These are phyloP conservation scores for Candolleomyces aberdarensis DNA, from an alignment of 768 basidiomycete species.

Conservation along the genomic window DNA sequence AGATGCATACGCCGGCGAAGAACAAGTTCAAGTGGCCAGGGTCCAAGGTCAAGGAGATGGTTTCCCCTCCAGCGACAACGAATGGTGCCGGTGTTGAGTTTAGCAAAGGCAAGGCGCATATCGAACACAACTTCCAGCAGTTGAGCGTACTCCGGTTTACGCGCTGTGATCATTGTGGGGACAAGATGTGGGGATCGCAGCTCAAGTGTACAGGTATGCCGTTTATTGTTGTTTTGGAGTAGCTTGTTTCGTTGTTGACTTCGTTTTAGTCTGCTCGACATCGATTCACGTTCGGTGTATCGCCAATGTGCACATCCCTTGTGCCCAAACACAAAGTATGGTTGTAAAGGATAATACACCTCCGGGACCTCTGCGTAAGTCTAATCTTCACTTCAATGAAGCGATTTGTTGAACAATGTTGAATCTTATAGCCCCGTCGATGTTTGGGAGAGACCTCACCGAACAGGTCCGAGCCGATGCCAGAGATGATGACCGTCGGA, in stretches of 20 bases:
- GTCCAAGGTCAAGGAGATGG: slow-evolving; percentile 45
- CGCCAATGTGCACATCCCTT: slow-evolving; percentile 61
- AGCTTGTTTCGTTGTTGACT: neutral
- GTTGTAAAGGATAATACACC: slow-evolving; percentile 31
- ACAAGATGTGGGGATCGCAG: slow-evolving; percentile 99
- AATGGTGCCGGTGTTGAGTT: slow-evolving; percentile 21
- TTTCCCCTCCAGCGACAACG: slow-evolving; percentile 21
- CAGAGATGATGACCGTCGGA: slow-evolving; percentile 52
- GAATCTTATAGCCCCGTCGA: slow-evolving; percentile 61
- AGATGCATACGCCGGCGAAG: slow-evolving; percentile 47
- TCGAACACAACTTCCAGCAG: slow-evolving; percentile 87
- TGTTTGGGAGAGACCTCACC: slow-evolving; percentile 87
- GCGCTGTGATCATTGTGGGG: slow-evolving; percentile 92
- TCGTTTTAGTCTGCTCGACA: slow-evolving; percentile 65
- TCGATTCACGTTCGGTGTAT: slow-evolving; percentile 88
- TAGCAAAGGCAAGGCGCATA: slow-evolving; percentile 32
- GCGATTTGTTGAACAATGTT: slow-evolving; percentile 10
- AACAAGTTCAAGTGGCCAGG: slow-evolving; percentile 75
- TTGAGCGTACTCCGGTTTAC: slow-evolving; percentile 85
- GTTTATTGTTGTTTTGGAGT: neutral
- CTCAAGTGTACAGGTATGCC: slow-evolving; percentile 81
- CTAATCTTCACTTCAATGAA: neutral
- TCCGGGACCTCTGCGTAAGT: slow-evolving; percentile 35
- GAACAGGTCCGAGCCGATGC: slow-evolving; percentile 80
- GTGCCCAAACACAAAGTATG: slow-evolving; percentile 46